Evolutionary conservation across 2,329 filamentous ascomycete species (phyloP).

Genomic region (Apiospora sp.): DNA sequence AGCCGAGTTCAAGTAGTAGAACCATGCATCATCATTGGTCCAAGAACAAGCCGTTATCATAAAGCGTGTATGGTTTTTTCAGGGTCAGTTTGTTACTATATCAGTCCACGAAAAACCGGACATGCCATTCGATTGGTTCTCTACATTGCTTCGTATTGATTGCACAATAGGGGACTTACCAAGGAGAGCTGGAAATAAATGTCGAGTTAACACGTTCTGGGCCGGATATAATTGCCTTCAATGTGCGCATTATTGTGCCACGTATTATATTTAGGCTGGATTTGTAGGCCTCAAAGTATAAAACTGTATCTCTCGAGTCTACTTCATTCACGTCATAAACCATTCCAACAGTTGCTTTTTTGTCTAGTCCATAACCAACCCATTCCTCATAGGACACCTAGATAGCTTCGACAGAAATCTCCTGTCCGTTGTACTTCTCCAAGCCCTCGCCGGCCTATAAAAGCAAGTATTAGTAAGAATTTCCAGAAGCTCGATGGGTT

Average conservation of each 20-base stretch:
- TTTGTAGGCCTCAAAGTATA: background rate
- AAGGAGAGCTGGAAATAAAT: background rate
- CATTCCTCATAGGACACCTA: conserved; percentile 25
- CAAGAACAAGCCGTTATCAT: background rate
- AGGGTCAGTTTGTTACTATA: background rate
- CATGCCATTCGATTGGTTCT: background rate
- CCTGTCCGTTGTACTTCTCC: conserved; percentile 60
- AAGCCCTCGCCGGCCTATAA: conserved; percentile 69
- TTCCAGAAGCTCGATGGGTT: conserved; percentile 17
- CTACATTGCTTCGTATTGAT: background rate
- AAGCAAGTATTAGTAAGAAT: conserved; percentile 31
- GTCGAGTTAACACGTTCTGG: background rate
- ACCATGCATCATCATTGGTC: background rate
- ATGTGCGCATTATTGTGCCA: background rate
- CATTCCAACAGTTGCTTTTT: background rate
- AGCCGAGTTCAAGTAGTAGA: background rate
- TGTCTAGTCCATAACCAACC: background rate
- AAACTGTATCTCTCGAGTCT: background rate
- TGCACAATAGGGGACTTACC: background rate
- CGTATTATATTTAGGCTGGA: background rate
- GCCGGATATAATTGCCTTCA: background rate
- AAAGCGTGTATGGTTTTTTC: background rate
- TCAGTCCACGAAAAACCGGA: background rate
- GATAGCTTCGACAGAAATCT: conserved; percentile 37
- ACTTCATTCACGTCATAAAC: conserved; percentile 8